phyloP scores from a whole-genome alignment of 169 alveolate species.

The Eimeria necatrix region DNA sequence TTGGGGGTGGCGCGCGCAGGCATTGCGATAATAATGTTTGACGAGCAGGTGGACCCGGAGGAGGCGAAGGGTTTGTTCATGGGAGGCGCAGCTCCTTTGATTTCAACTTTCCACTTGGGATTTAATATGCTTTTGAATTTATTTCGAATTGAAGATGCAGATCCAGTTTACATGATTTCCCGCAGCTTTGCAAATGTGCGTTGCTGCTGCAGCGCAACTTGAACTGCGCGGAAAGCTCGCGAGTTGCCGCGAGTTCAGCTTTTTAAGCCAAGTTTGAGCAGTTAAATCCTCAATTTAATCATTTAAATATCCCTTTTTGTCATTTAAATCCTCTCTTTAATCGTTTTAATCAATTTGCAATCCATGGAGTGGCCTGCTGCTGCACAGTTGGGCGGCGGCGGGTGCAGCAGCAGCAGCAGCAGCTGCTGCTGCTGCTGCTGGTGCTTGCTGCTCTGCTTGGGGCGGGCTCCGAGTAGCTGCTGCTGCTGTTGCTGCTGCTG shows the following conservation, averaged over 20 bases:
- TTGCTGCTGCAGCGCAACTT: background rate
- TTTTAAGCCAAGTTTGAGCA: too few relatives aligned
- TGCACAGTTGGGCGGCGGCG: too few relatives aligned
- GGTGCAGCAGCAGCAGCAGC: too few relatives aligned
- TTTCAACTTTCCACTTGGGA: constrained; percentile 82
- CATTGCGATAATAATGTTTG: constrained; percentile 40
- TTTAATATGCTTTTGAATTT: constrained; percentile 98
- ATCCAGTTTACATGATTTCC: constrained; percentile 95
- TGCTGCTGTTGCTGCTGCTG: constrained; percentile 25
- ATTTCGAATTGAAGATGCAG: constrained; percentile 96
- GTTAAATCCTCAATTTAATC: too few relatives aligned
- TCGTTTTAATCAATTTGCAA: too few relatives aligned
- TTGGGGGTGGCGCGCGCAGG: constrained; percentile 45
- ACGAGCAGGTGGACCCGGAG: constrained; percentile 82
- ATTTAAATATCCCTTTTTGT: background rate
- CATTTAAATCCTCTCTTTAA: background rate
- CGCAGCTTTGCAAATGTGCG: constrained; percentile 94
- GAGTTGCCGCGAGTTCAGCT: too few relatives aligned
- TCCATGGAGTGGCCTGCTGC: too few relatives aligned
- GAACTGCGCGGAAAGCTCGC: too few relatives aligned
- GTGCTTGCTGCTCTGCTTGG: too few relatives aligned
- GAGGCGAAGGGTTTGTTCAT: constrained; percentile 97
- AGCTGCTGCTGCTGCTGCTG: too few relatives aligned
- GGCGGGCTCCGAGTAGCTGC: too few relatives aligned
- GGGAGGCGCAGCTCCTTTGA: constrained; percentile 96